These are phyloP conservation scores for Russula olivacea DNA, from an alignment of 768 basidiomycete genomes.

Conservation along the genomic window DNA sequence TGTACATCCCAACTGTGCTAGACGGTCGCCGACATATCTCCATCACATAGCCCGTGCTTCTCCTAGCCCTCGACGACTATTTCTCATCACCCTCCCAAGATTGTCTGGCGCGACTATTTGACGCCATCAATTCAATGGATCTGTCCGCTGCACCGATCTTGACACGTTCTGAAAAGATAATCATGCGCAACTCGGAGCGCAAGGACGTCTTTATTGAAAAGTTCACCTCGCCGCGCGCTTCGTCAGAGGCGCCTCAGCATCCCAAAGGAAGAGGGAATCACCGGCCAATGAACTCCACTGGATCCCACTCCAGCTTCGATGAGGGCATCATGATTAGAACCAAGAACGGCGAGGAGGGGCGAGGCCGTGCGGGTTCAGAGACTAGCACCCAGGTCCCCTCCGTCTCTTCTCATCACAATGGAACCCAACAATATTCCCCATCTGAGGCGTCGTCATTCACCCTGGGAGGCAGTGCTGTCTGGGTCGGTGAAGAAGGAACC, in stretches of 20 bases:
- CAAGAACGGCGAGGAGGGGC: slow-evolving; percentile 11
- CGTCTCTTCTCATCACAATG: slow-evolving; percentile 26
- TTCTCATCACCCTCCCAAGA: slow-evolving; percentile 85
- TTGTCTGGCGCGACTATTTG: slow-evolving; percentile 83
- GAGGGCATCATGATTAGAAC: slow-evolving; percentile 51
- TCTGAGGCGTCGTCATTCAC: slow-evolving; percentile 65
- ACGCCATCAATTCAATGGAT: slow-evolving; percentile 90
- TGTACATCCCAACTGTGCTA: neutral
- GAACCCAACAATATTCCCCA: slow-evolving; percentile 45
- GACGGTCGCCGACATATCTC: slow-evolving; percentile 10
- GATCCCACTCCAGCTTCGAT: slow-evolving; percentile 66
- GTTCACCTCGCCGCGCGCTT: slow-evolving; percentile 36
- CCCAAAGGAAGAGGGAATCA: slow-evolving; percentile 15
- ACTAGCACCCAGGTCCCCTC: slow-evolving; percentile 4
- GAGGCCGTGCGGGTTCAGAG: slow-evolving; percentile 18
- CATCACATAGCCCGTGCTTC: slow-evolving; percentile 70
- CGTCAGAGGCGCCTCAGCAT: slow-evolving; percentile 9
- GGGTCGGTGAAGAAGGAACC: slow-evolving; percentile 73
- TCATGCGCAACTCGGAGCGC: slow-evolving; percentile 85
- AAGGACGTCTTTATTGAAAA: slow-evolving; percentile 91
- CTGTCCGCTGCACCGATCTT: slow-evolving; percentile 71
- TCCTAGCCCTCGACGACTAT: slow-evolving; percentile 94
- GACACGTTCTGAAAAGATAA: slow-evolving; percentile 75
- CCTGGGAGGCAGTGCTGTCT: slow-evolving; percentile 74
- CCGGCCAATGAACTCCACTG: slow-evolving; percentile 30